Evolutionary conservation across 2,329 filamentous ascomycete species (phyloP), one percentile per base, ranked within the genome.

Genomic region (Nectriaceae sp.): DNA sequence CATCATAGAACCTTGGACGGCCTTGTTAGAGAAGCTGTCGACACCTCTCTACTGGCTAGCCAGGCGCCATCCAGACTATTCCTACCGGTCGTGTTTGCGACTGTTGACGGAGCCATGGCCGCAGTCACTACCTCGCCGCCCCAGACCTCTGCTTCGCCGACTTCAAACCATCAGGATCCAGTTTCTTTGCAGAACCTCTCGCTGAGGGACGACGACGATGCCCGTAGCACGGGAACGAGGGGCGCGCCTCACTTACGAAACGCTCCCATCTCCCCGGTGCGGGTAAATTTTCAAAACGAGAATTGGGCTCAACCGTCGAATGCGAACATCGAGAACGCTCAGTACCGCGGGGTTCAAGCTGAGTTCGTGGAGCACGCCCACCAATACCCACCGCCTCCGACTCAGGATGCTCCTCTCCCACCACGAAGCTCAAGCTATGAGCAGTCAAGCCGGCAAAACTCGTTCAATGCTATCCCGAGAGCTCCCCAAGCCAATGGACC

Each of bases 181-280:
- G 26, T 31, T 31, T 31, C 26, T 15, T 10, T 31, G 26, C 26
- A 31, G 15, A 15, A 15, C 15, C 15, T 31, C 26, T 31, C 26
- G 10, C 10, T 8, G 15, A 8, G 10, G 8, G 26, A 31, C 26
- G 26, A 31, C 10, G 10, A 10, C 15, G n/a, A n/a, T n/a, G n/a
- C n/a, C n/a, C n/a, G n/a, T n/a, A 15, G 26, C 26, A 31, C 26
- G 26, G 26, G 58, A 16, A 44, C 54, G 20, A 46, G 54, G 33
- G 70, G 70, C 42, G 72, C 72, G 18, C 71, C 77, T 20, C 71
- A 72, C 50, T 68, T 83, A 50, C 74, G 75, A 52, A 74, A 77
- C 42, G 72, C 75, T 15, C 80, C 81, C 22, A 70, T 76, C 21
- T 84, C 82, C 35, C 80, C 82, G 16, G 78, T 82, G 47, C 74